Conservation (phyloP, 208 protist species). For the Angomonas deanei region DNA sequence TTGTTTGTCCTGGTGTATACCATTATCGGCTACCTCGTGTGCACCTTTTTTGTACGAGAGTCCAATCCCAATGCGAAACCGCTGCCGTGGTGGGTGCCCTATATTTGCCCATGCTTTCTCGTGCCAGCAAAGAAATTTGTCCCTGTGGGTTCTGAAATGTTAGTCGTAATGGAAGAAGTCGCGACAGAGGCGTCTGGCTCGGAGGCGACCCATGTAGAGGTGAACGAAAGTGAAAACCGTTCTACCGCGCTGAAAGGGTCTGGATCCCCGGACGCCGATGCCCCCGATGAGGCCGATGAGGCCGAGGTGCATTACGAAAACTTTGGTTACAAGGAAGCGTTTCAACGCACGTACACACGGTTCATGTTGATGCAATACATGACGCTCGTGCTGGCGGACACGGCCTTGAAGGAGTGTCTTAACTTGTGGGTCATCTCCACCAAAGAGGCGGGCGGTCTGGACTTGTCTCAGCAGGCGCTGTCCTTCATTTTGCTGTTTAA, state of each 20-base stretch:
- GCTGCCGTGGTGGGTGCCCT: slow-evolving; percentile 18
- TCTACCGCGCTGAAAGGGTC: not conserved
- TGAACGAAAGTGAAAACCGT: too few relatives aligned
- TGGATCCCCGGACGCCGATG: not conserved
- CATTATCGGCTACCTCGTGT: slow-evolving; percentile 36
- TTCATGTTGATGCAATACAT: slow-evolving; percentile 58
- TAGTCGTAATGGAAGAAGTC: not conserved
- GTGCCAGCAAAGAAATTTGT: not conserved
- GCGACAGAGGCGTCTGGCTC: too few relatives aligned
- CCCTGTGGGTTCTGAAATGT: not conserved
- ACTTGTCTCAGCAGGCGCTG: slow-evolving; percentile 17
- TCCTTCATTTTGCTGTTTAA: slow-evolving; percentile 37
- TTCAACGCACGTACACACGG: slow-evolving; percentile 21
- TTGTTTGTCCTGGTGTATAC: slow-evolving; percentile 32
- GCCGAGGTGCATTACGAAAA: not conserved
- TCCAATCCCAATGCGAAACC: slow-evolving; percentile 49
- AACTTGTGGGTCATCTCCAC: slow-evolving; percentile 39
- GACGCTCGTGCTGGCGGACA: slow-evolving; percentile 36
- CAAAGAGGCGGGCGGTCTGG: slow-evolving; percentile 22
- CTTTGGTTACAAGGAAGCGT: slow-evolving; percentile 57
- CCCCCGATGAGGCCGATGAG: not conserved
- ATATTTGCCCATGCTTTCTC: slow-evolving; percentile 15
- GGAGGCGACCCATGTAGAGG: not conserved
- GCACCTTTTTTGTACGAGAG: slow-evolving; percentile 56
- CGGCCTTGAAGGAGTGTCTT: slow-evolving; percentile 27